These are phyloP conservation scores for Apostasia ramifera DNA, from an alignment of 106 monocot species.

Conservation along the genomic window DNA sequence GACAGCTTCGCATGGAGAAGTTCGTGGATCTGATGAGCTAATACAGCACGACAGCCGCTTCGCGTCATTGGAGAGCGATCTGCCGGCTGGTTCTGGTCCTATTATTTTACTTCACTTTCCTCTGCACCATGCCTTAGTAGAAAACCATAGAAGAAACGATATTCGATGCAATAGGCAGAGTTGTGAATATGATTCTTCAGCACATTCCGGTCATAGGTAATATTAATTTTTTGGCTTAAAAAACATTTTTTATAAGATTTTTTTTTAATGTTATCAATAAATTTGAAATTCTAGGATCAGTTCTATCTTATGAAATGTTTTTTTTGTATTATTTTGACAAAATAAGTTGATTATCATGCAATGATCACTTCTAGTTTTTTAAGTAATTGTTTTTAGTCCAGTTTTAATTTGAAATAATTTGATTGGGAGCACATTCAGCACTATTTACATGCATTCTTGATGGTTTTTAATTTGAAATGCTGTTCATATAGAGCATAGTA, in stretches of 20 bases:
- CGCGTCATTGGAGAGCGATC: conserved; percentile 21
- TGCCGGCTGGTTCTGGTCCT: conserved; percentile 41
- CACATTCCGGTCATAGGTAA: neutral
- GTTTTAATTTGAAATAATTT: too few relatives aligned
- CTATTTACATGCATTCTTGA: too few relatives aligned
- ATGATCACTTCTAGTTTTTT: too few relatives aligned
- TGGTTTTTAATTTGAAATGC: too few relatives aligned
- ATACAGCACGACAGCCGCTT: conserved; percentile 4
- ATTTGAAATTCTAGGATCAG: neutral
- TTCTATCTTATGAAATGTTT: neutral
- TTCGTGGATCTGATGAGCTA: neutral
- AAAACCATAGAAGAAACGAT: neutral
- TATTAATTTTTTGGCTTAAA: neutral
- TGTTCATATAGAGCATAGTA: too few relatives aligned
- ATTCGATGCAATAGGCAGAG: neutral
- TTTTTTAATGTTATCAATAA: neutral
- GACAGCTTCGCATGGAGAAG: neutral
- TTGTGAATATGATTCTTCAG: neutral
- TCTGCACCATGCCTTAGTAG: conserved; percentile 8
- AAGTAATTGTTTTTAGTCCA: too few relatives aligned
- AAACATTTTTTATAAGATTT: neutral
- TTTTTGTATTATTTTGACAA: neutral
- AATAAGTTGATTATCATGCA: neutral
- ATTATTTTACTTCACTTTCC: conserved; percentile 64
- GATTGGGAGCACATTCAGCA: too few relatives aligned